Percentiles rank a stretch among this genome's conserved stretches.
Evolutionary conservation across 2,329 filamentous ascomycete genomes (phyloP).

Genomic region (Massarina eburnea): DNA sequence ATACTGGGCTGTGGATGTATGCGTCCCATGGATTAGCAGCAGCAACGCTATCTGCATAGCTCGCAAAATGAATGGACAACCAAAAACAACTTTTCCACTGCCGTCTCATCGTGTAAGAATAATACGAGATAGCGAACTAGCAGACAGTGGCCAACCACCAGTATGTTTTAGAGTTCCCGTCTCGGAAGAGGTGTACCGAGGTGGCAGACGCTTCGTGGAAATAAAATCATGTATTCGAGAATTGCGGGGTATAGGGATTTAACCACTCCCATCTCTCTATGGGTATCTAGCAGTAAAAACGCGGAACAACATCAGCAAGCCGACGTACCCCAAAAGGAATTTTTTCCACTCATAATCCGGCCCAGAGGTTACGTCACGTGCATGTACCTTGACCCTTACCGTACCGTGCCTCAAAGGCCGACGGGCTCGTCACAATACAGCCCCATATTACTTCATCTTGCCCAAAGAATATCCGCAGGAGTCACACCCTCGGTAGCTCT

Average conservation of each 20-base stretch:
- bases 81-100: not conserved
- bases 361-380: too few species aligned
- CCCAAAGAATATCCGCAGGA: too few species aligned
- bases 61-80: not conserved
- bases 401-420: too few species aligned
- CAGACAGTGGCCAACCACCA: not conserved
- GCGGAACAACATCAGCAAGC: too few species aligned
- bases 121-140: not conserved
- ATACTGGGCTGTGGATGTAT: constrained; percentile 13
- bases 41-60: not conserved
- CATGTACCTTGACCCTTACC: too few species aligned
- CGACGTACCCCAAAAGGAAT: too few species aligned
- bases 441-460: too few species aligned
- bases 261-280: not conserved
- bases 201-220: not conserved
- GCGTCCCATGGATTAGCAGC: constrained; percentile 10
- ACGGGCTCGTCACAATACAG: too few species aligned
- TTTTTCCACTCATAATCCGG: too few species aligned
- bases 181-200: not conserved
- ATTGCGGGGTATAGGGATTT: not conserved
- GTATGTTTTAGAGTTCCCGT: not conserved
- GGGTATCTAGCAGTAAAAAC: too few species aligned
- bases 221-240: not conserved
- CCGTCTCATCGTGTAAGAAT: not conserved
- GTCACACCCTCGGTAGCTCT: too few species aligned